Evolutionary conservation across 2,329 filamentous ascomycete genomes (phyloP).

Genomic region (Chrysosporium queenslandicum): DNA sequence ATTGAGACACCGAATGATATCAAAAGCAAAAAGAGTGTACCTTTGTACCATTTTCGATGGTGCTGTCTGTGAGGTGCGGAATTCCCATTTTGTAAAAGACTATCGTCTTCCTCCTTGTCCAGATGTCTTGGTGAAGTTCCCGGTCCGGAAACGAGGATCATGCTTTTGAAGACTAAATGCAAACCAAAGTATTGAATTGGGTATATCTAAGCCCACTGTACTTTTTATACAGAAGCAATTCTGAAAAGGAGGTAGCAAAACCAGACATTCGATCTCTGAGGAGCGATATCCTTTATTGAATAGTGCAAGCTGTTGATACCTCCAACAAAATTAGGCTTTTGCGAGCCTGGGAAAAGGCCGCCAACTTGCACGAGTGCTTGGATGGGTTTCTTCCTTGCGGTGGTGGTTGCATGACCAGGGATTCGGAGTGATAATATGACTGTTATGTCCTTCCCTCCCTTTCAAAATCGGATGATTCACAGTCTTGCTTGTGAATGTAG

Average conservation of each 20-base stretch:
- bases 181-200: not conserved
- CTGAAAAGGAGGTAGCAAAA: too few relatives aligned
- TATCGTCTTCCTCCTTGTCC: not conserved
- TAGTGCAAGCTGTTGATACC: too few relatives aligned
- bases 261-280: too few relatives aligned
- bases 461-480: too few relatives aligned
- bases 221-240: too few relatives aligned
- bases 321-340: too few relatives aligned
- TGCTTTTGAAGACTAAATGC: not conserved
- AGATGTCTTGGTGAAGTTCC: not conserved
- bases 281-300: too few relatives aligned
- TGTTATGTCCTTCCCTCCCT: not conserved
- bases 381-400: not conserved
- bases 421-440: not conserved
- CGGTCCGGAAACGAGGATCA: not conserved
- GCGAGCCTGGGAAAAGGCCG: too few relatives aligned
- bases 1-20: slow-evolving; percentile 12
- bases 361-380: not conserved
- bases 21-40: not conserved
- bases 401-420: not conserved
- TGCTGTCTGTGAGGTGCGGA: not conserved
- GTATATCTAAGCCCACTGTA: too few relatives aligned
- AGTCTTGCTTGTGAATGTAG: not conserved
- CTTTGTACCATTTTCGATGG: not conserved
- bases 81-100: not conserved